These are phyloP conservation scores for Phytophthora idaei DNA, from an alignment of 352 stramenopile species.

Conservation along the genomic window DNA sequence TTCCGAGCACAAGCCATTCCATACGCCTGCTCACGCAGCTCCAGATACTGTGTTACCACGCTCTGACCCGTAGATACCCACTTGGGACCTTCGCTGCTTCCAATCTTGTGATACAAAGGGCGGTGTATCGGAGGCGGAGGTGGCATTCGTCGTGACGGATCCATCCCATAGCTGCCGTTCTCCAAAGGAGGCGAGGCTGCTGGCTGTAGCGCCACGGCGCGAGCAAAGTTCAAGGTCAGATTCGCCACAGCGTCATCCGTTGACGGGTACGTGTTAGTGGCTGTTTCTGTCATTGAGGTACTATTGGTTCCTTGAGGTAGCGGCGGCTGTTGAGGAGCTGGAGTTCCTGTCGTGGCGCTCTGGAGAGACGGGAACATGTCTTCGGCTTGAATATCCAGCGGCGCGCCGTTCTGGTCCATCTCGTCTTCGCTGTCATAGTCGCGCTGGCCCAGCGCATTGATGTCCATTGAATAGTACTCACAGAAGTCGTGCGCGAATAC, in stretches of 20 bases:
- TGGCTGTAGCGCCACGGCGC: conserved; percentile 70
- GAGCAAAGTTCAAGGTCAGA: conserved; percentile 81
- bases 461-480: conserved; percentile 74
- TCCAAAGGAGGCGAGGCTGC: conserved; percentile 3
- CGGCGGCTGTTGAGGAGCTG: conserved; percentile 11
- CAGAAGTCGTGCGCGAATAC: conserved; percentile 85
- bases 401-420: conserved; percentile 43
- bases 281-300: conserved; percentile 5
- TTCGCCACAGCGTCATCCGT: conserved; percentile 36
- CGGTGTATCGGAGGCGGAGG: conserved; percentile 33
- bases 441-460: conserved; percentile 40
- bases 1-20: conserved; percentile 82
- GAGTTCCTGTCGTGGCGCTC: conserved; percentile 25
- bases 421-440: conserved; percentile 87
- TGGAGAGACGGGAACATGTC: conserved; percentile 84
- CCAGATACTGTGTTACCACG: conserved; percentile 73
- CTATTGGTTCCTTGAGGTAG: conserved; percentile 13
- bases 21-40: conserved; percentile 80
- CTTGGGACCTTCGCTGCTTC: conserved; percentile 41
- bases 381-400: conserved; percentile 70
- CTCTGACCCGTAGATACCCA: conserved; percentile 72
- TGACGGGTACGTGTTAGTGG: conserved; percentile 25
- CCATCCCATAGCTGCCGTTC: conserved; percentile 24
- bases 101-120: conserved; percentile 64
- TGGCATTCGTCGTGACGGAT: conserved; percentile 23